Evolutionary conservation across 805 yeast species (phyloP), one percentile per base, ranked within the genome.

Genomic region (Ogataea populi-albae): DNA sequence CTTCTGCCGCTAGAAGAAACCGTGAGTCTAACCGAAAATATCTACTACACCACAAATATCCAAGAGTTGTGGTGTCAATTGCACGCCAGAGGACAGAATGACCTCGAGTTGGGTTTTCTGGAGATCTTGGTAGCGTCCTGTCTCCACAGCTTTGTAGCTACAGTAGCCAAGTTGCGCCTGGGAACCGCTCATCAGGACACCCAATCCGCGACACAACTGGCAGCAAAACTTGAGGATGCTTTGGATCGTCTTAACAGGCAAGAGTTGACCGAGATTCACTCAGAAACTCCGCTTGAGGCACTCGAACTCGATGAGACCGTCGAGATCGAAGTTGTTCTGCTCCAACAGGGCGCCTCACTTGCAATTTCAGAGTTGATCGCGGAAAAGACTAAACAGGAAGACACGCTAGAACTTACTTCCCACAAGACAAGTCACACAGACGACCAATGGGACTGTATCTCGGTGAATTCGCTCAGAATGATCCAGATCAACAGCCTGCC

Each of bases 401-500:
- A 6, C 10, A 8, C 9, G 14, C 21, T 6, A 6, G 11, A 10
- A 12, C 16, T 11, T 6, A 10, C 9, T 10, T 6, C 10, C 6
- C 30, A 27, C 10, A 9, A 17, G 20, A 15, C 30, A 9, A 21
- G 17, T 6, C 6, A 7, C 15, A 9, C 30, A 27, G 28, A 25
- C 28, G 11, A 15, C 8, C 9, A 17, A 10, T 34, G 37, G 37
- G 11, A n/a, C 20, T 21, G 21, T 12, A n/a, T 38, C 11, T 38
- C 42, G 11, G 4, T 26, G 6, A 21, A 17, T 6, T 30, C 35
- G 4, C 31, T 37, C 6, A 20, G 27, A 21, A 38, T 38, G 38
- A 24, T 41, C 5, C 30, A 28, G n/a, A 23, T 38, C 14, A 38
- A 33, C 14, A 17, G 27, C 5, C 34, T 41, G 12, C 46, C 46